Evolutionary conservation across 2,329 filamentous ascomycete genomes (phyloP), one percentile per base, ranked within the genome.

Genomic region (Purpureocillium lavendulum): DNA sequence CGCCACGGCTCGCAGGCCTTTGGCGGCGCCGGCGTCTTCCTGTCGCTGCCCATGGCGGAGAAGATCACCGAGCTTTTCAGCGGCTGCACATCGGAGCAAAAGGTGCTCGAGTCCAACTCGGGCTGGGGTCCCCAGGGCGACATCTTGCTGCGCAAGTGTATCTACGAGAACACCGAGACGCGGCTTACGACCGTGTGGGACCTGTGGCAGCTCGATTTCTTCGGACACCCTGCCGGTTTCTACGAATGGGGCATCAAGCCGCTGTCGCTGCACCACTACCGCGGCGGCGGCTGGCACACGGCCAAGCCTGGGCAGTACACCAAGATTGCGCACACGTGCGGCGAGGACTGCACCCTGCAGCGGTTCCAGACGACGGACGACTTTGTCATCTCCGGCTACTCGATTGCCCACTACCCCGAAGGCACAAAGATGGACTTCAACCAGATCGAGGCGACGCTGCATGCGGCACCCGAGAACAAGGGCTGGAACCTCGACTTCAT

Each of bases 261-360:
- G 1, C 63, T 80, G 16, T 77, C 73, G 7, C 65, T 82, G 16
- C 77, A 82, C 56, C 77, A 82, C 61, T 81, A 77, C 65, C 77
- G 77, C 50, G 73, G 74, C 35, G 71, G 72, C 33, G 67, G 70
- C 40, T 78, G 73, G 73, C 73, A 77, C 55, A 52, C 57, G 16
- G 71, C 70, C 28, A 62, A 66, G 41, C 74, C 78, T 36, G 69
- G 68, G 50, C 69, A 76, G 45, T 70, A 77, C 53, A 69, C 71
- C 48, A 71, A 75, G 50, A 64, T 80, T 24, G 69, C 75, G 7
- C 67, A 75, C 42, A 63, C 76, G 12, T 81, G 77, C 47, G 77
- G 77, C 26, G 71, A 75, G 53, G 74, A 79, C 45, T 80, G 77
- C 53, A 68, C 70, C 16, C 58, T 81, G 40, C 70, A 74, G 49